Evolutionary conservation across 192 early-diverging fungal genomes (phyloP).

Genomic region (Cetraspora pellucida): DNA sequence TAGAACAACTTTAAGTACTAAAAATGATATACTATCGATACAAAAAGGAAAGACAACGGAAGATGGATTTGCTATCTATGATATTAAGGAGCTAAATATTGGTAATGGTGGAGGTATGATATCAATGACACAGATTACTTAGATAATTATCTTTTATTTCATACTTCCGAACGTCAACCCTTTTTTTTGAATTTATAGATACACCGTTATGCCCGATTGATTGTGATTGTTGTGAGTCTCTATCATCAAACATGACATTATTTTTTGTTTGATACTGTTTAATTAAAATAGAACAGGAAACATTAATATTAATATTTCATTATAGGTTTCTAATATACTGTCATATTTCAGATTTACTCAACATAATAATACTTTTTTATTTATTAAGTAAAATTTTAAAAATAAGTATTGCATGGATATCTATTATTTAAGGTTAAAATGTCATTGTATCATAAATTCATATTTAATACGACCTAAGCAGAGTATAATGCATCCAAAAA

Average conservation of each 20-base stretch:
- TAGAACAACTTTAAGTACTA: not conserved
- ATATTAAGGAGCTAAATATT: conserved; percentile 40
- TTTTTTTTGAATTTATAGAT: not conserved
- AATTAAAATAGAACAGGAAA: not conserved
- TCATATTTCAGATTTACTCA: too few species aligned
- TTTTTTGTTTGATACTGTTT: not conserved
- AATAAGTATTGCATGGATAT: not conserved
- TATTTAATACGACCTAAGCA: conserved; percentile 24
- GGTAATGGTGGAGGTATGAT: conserved; percentile 35
- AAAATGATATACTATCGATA: not conserved
- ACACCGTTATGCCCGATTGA: conserved; percentile 19
- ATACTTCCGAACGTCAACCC: not conserved
- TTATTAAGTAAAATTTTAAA: too few species aligned
- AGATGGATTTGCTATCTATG: conserved; percentile 43
- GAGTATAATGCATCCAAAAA: conserved; percentile 87
- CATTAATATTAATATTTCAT: not conserved
- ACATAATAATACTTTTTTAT: too few species aligned
- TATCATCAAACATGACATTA: not conserved
- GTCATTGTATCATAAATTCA: not conserved
- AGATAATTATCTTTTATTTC: not conserved
- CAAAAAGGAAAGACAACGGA: conserved; percentile 38
- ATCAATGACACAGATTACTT: too few species aligned
- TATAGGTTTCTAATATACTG: too few species aligned
- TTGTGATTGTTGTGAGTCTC: conserved; percentile 25
- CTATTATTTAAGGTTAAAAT: not conserved